These are phyloP conservation scores for Penicillium sp. DNA, from an alignment of 2,329 filamentous ascomycete genomes.

Conservation along the genomic window DNA sequence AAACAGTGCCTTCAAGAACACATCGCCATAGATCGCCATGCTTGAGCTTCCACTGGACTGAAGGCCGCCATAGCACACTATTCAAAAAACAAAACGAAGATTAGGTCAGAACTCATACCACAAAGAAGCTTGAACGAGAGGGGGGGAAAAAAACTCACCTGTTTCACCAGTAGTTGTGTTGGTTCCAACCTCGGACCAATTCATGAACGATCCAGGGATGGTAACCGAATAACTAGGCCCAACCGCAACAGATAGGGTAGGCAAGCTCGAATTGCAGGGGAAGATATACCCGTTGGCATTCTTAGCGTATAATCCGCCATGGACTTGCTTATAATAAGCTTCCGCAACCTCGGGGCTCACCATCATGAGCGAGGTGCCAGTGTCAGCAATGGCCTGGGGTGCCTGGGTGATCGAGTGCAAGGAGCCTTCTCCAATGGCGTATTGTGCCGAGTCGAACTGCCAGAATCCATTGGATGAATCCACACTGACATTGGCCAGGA, in stretches of 20 bases:
- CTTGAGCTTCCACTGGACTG: slow-evolving; percentile 58
- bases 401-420: slow-evolving; percentile 35
- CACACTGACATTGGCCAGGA: slow-evolving; percentile 62
- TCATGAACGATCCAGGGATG: slow-evolving; percentile 57
- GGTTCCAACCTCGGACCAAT: slow-evolving; percentile 54
- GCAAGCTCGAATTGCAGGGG: slow-evolving; percentile 55
- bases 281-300: slow-evolving; percentile 55
- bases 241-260: slow-evolving; percentile 57
- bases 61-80: slow-evolving; percentile 60
- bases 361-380: slow-evolving; percentile 67
- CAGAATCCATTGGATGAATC: slow-evolving; percentile 67
- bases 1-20: slow-evolving; percentile 60
- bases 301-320: slow-evolving; percentile 49
- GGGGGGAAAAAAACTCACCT: slow-evolving; percentile 32
- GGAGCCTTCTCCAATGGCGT: slow-evolving; percentile 52
- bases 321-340: slow-evolving; percentile 60
- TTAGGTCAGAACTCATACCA: slow-evolving; percentile 1
- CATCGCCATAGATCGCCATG: slow-evolving; percentile 61
- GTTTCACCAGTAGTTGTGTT: slow-evolving; percentile 42
- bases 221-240: slow-evolving; percentile 51
- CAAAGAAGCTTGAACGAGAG: not conserved
- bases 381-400: slow-evolving; percentile 61
- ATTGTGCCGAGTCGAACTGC: slow-evolving; percentile 61
- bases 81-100: not conserved
- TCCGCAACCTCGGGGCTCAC: slow-evolving; percentile 57